Evolutionary conservation across 2,329 filamentous ascomycete species (phyloP).

Genomic region (Hypoxylon sp.): DNA sequence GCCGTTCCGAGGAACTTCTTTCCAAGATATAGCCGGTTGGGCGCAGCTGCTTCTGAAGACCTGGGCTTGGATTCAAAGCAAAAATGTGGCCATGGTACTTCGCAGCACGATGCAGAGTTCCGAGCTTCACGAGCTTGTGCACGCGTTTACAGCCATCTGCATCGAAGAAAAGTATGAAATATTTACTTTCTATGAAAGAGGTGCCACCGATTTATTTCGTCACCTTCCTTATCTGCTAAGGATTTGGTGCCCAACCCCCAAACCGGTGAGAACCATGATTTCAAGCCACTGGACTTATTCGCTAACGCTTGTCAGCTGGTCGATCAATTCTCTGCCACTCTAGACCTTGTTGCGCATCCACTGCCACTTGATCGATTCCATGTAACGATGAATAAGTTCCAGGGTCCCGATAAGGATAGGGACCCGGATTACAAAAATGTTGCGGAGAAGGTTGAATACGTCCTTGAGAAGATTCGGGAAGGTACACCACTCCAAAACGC

Average conservation of each 20-base stretch:
- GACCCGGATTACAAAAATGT: conserved; percentile 1
- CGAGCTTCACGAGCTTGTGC: neutral
- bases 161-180: neutral
- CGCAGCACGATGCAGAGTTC: neutral
- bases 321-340: neutral
- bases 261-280: neutral
- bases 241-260: neutral
- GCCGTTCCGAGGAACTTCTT: neutral
- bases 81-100: neutral
- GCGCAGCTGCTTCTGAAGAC: neutral
- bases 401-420: neutral
- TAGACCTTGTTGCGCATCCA: neutral
- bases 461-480: neutral
- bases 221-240: neutral
- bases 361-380: conserved; percentile 6
- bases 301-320: conserved; percentile 6
- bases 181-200: conserved; percentile 4
- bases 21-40: neutral
- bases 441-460: neutral
- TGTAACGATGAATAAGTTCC: conserved; percentile 9
- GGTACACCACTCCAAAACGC: neutral
- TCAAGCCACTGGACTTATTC: neutral
- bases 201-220: conserved; percentile 1
- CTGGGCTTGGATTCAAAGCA: neutral
- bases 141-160: neutral